Conservation (phyloP, 192 early-diverging fungal genomes). For the Coemansia sp. region DNA sequence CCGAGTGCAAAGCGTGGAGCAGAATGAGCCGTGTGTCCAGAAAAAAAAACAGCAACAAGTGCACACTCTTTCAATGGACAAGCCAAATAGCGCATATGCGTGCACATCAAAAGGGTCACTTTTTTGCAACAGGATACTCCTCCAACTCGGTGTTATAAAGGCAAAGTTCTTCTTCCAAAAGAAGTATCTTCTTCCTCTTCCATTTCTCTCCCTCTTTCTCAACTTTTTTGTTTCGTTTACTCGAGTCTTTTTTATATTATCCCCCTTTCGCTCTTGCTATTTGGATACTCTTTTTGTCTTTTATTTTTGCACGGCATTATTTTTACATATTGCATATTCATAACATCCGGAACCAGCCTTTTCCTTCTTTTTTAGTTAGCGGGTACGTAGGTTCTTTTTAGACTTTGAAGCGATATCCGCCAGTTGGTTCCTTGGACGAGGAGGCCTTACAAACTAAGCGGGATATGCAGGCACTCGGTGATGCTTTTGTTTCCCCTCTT, state of each 20-base stretch:
- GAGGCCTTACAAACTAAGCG: background rate
- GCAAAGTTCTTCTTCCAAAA: background rate
- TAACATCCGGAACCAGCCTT: background rate
- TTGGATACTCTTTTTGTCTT: constrained; percentile 8
- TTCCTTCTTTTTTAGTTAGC: background rate
- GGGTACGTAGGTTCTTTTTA: background rate
- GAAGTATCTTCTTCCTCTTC: no score
- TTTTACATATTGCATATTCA: constrained; percentile 6
- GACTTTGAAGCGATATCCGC: background rate
- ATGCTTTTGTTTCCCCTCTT: background rate
- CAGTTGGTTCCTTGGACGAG: background rate
- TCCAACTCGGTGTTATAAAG: background rate
- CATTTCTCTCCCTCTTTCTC: background rate
- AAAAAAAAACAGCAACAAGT: background rate
- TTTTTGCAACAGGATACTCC: background rate
- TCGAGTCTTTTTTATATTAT: no score
- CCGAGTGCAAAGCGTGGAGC: no score
- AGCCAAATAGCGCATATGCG: constrained; percentile 9
- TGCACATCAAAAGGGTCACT: background rate
- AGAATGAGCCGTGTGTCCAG: background rate
- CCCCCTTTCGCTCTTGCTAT: background rate
- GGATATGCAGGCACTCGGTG: background rate
- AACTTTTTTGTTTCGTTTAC: background rate
- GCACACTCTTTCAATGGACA: constrained; percentile 1
- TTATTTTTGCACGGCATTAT: constrained; percentile 5